These are phyloP conservation scores for Lachnum nothofagi DNA, from an alignment of 2,329 filamentous ascomycete genomes.

Conservation along the genomic window DNA sequence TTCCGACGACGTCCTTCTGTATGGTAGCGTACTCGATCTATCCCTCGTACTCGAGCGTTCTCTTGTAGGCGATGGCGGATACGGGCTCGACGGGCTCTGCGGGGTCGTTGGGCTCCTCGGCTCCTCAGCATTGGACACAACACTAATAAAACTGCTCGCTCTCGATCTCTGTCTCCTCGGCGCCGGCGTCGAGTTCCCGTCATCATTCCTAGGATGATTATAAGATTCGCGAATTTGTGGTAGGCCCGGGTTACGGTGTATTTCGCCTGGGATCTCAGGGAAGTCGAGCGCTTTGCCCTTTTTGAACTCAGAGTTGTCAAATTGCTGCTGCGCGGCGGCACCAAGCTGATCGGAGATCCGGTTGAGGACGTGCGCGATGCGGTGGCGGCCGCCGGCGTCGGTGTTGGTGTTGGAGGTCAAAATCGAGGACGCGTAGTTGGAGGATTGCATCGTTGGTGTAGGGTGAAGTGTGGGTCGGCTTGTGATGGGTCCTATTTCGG, in stretches of 20 bases:
- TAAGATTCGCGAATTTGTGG: constrained; percentile 38
- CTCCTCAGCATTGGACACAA: constrained; percentile 30
- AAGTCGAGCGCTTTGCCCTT: constrained; percentile 44
- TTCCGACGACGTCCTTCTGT: constrained; percentile 12
- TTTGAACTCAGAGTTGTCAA: constrained; percentile 46
- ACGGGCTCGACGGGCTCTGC: constrained; percentile 17
- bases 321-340: constrained; percentile 42
- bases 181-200: constrained; percentile 30
- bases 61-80: constrained; percentile 18
- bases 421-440: too few species aligned
- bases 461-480: too few species aligned
- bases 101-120: constrained; percentile 27
- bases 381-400: constrained; percentile 35
- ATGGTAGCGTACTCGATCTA: constrained; percentile 22
- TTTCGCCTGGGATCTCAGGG: constrained; percentile 53
- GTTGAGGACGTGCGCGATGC: constrained; percentile 41
- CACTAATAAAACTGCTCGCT: constrained; percentile 36
- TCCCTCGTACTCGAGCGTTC: too few species aligned
- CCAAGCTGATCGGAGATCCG: constrained; percentile 43
- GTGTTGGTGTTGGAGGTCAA: background rate
- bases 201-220: constrained; percentile 33
- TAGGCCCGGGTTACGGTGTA: constrained; percentile 39
- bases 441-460: too few species aligned
- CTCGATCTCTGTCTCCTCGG: constrained; percentile 34
- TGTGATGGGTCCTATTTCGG: too few species aligned